phyloP scores from a whole-genome alignment of 139 green algal genomes.

The Chlamydomonas incerta region DNA sequence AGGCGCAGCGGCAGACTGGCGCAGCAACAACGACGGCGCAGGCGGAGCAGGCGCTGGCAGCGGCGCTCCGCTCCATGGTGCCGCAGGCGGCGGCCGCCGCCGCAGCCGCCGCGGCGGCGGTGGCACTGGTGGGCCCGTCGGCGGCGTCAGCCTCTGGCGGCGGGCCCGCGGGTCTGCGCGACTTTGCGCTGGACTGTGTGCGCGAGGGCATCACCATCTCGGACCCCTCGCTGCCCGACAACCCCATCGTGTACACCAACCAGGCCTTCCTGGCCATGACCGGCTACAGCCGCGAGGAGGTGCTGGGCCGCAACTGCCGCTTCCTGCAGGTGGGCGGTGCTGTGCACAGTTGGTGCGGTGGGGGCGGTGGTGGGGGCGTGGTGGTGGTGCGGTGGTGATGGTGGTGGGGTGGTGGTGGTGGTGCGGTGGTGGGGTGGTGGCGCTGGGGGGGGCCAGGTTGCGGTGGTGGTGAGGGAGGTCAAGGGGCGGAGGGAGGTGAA shows the following conservation, averaged over 20 bases:
- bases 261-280: conserved; percentile 89
- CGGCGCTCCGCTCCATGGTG: background rate
- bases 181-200: conserved; percentile 4
- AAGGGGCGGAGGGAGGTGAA: too few species aligned
- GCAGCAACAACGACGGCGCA: background rate
- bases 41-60: background rate
- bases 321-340: conserved; percentile 82
- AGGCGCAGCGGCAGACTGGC: background rate
- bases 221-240: conserved; percentile 88
- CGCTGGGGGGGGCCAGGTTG: too few species aligned
- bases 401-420: too few species aligned
- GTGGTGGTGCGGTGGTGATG: too few species aligned
- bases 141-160: background rate
- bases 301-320: conserved; percentile 94
- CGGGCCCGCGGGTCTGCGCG: too few species aligned
- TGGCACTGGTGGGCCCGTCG: background rate
- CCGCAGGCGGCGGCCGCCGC: too few species aligned
- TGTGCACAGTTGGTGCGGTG: too few species aligned
- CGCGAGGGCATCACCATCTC: conserved; percentile 73
- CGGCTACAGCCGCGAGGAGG: conserved; percentile 88
- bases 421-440: too few species aligned
- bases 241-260: conserved; percentile 91
- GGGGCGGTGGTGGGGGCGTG: too few species aligned
- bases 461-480: too few species aligned
- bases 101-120: background rate